Evolutionary conservation across 208 protist genomes (phyloP).

Genomic region (Trypanosoma caninum): DNA sequence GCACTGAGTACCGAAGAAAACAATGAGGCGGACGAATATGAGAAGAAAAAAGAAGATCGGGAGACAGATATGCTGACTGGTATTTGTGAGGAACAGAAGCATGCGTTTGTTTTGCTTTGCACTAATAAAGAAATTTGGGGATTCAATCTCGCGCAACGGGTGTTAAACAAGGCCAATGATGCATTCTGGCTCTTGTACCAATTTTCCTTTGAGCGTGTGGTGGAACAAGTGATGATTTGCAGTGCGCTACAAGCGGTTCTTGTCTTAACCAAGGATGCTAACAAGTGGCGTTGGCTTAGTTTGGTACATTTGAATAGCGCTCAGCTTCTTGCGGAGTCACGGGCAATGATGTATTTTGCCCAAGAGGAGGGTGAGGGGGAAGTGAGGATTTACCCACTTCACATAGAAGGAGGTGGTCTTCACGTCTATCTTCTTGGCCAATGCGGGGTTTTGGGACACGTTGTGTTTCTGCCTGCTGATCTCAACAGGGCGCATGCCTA

Average conservation of each 20-base stretch:
- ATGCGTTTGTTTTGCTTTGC: too few species aligned
- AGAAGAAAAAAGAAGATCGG: too few species aligned
- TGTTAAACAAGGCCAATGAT: not conserved
- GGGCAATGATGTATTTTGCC: conserved; percentile 66
- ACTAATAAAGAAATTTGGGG: too few species aligned
- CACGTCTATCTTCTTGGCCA: conserved; percentile 75
- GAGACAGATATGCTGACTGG: too few species aligned
- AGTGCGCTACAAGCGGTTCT: conserved; percentile 43
- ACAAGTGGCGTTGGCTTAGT: conserved; percentile 82
- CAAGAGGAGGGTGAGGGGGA: conserved; percentile 44
- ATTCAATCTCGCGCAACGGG: conserved; percentile 2
- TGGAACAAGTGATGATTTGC: conserved; percentile 68
- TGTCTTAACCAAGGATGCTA: conserved; percentile 68
- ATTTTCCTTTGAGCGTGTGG: conserved; percentile 35
- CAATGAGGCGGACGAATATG: not conserved
- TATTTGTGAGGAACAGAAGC: too few species aligned
- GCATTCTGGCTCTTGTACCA: conserved; percentile 24
- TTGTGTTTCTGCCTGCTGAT: conserved; percentile 38
- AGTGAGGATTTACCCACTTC: conserved; percentile 50
- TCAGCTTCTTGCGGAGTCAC: conserved; percentile 50
- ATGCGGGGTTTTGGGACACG: conserved; percentile 59
- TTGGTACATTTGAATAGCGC: conserved; percentile 63
- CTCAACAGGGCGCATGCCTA: conserved; percentile 1
- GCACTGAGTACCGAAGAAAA: not conserved
- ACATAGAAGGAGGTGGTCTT: conserved; percentile 47